phyloP scores from a whole-genome alignment of 805 yeast species.

The Kazachstania kunashirensis region DNA sequence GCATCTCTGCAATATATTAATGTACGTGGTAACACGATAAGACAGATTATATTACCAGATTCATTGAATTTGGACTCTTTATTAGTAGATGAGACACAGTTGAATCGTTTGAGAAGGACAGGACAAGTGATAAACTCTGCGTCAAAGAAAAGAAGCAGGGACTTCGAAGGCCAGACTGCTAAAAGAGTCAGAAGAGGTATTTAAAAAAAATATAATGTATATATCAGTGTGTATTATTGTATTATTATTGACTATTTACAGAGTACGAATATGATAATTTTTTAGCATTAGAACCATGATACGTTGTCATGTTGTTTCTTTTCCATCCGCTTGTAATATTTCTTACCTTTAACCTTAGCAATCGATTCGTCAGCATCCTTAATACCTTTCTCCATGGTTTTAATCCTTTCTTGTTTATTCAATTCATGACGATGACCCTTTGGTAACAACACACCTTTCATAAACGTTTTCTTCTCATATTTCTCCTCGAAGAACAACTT shows the following conservation, averaged over 20 bases:
- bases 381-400: constrained; percentile 56
- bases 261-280: neutral
- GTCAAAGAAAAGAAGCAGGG: constrained; percentile 19
- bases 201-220: constrained; percentile 5
- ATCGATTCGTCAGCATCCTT: constrained; percentile 58
- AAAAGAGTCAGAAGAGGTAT: constrained; percentile 31
- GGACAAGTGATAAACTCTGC: constrained; percentile 22
- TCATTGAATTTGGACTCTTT: constrained; percentile 63
- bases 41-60: constrained; percentile 79
- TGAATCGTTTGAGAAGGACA: constrained; percentile 20
- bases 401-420: constrained; percentile 46
- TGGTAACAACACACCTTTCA: constrained; percentile 69
- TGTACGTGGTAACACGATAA: constrained; percentile 79
- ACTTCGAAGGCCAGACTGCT: constrained; percentile 13
- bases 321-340: constrained; percentile 36
- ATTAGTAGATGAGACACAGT: constrained; percentile 37
- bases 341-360: constrained; percentile 51
- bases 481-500: constrained; percentile 74
- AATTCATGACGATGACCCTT: constrained; percentile 80
- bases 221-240: neutral
- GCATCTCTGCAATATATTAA: constrained; percentile 61
- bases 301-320: constrained; percentile 28
- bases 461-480: constrained; percentile 54
- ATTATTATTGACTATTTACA: neutral
- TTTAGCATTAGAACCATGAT: constrained; percentile 10